A percentile compares a stretch with the other conserved stretches of the same genome.
phyloP scores from a whole-genome alignment of 768 basidiomycete genomes.

The Rhodotorula babjevae region DNA sequence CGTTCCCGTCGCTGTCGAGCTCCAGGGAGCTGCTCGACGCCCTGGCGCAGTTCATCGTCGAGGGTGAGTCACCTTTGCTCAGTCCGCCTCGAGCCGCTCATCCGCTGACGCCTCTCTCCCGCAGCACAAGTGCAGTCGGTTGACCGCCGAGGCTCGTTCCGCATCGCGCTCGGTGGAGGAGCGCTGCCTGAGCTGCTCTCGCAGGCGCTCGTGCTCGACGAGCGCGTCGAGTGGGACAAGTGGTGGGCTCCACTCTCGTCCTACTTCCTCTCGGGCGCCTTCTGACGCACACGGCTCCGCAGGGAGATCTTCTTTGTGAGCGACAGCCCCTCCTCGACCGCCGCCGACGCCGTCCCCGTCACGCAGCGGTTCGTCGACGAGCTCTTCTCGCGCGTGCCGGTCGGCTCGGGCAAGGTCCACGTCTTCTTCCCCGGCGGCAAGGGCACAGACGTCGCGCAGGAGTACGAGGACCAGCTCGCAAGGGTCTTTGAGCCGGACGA shows the following conservation, averaged over 20 bases:
- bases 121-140: constrained; percentile 76
- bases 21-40: constrained; percentile 56
- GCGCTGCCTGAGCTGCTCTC: constrained; percentile 62
- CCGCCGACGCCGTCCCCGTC: constrained; percentile 60
- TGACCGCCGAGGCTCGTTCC: constrained; percentile 80
- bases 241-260: constrained; percentile 57
- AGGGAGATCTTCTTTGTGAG: constrained; percentile 97
- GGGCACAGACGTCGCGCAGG: constrained; percentile 44
- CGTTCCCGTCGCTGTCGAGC: constrained; percentile 54
- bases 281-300: background rate
- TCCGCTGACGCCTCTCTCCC: background rate
- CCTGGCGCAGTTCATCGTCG: constrained; percentile 72
- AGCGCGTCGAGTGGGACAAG: constrained; percentile 75
- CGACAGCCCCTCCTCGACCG: constrained; percentile 65
- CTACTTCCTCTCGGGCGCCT: background rate
- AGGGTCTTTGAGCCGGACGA: constrained; percentile 77
- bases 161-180: constrained; percentile 84
- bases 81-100: background rate
- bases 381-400: constrained; percentile 72
- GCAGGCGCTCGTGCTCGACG: constrained; percentile 55
- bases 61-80: constrained; percentile 42
- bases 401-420: constrained; percentile 69
- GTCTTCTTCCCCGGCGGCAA: constrained; percentile 57
- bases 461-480: constrained; percentile 59
- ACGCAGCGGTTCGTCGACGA: constrained; percentile 83